These are phyloP conservation scores for Candida chauliodis DNA, from an alignment of 805 yeast genomes.

Conservation along the genomic window DNA sequence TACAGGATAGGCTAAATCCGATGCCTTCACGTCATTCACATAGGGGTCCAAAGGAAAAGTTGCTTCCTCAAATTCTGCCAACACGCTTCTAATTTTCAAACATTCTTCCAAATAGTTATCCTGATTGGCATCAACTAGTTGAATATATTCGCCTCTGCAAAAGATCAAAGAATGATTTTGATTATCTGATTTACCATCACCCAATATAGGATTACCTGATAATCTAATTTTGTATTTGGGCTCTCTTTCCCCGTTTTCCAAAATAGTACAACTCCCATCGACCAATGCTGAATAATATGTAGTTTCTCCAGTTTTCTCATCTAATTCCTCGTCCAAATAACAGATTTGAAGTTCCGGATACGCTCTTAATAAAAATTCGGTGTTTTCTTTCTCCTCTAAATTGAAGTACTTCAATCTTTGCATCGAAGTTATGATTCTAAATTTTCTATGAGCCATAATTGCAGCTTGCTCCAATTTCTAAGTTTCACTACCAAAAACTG, in stretches of 20 bases:
- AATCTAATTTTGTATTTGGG: slow-evolving; percentile 63
- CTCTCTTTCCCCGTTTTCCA: slow-evolving; percentile 46
- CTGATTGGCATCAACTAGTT: slow-evolving; percentile 82
- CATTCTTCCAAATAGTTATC: slow-evolving; percentile 85
- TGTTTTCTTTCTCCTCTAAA: slow-evolving; percentile 73
- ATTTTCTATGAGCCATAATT: slow-evolving; percentile 77
- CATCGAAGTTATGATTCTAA: slow-evolving; percentile 79
- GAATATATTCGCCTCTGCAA: slow-evolving; percentile 81
- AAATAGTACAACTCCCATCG: slow-evolving; percentile 73
- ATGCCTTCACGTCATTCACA: slow-evolving; percentile 15
- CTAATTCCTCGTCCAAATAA: slow-evolving; percentile 90
- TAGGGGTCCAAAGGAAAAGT: slow-evolving; percentile 40
- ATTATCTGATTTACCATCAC: slow-evolving; percentile 87
- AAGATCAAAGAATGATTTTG: slow-evolving; percentile 79
- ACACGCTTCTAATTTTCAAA: slow-evolving; percentile 73
- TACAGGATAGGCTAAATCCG: slow-evolving; percentile 46
- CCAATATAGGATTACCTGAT: slow-evolving; percentile 81
- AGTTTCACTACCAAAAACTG: slow-evolving; percentile 26
- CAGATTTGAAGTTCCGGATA: slow-evolving; percentile 88
- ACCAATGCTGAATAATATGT: slow-evolving; percentile 72
- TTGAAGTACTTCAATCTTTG: slow-evolving; percentile 73
- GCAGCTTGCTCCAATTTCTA: slow-evolving; percentile 43
- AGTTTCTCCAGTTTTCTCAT: slow-evolving; percentile 67
- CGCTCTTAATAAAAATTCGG: slow-evolving; percentile 76
- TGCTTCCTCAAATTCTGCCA: slow-evolving; percentile 80